A percentile compares a stretch with the other conserved stretches of the same genome.
Evolutionary conservation across 768 basidiomycete species (phyloP).

Genomic region (Leucosporidium yakuticum): DNA sequence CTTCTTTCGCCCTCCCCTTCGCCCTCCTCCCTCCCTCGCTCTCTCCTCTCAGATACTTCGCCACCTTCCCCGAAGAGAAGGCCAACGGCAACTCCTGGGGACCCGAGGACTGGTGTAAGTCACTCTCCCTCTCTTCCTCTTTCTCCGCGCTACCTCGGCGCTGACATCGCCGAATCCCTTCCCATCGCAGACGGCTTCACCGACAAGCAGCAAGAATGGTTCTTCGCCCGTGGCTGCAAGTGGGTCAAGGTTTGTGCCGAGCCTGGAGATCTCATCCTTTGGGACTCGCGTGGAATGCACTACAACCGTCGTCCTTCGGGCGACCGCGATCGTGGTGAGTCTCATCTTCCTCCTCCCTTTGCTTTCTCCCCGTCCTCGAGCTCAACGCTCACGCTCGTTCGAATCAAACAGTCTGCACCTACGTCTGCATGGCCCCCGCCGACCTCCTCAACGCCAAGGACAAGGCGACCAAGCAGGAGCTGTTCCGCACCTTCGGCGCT

Average conservation of each 20-base stretch:
- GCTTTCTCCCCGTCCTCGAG: no score
- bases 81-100: not conserved
- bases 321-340: not conserved
- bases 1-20: no score
- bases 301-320: slow-evolving; percentile 1
- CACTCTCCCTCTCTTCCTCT: not conserved
- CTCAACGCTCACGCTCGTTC: no score
- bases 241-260: slow-evolving; percentile 40
- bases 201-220: slow-evolving; percentile 40
- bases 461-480: slow-evolving; percentile 2
- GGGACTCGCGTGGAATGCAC: slow-evolving; percentile 27
- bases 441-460: slow-evolving; percentile 1
- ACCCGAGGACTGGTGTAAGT: slow-evolving; percentile 1
- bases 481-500: not conserved
- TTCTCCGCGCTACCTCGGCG: not conserved
- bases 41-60: slow-evolving; percentile 4
- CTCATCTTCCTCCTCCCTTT: no score
- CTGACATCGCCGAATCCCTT: not conserved
- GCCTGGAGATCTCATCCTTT: slow-evolving; percentile 43
- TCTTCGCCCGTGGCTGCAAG: slow-evolving; percentile 44
- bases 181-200: slow-evolving; percentile 1
- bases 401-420: not conserved
- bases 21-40: no score
- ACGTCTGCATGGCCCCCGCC: not conserved
- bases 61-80: slow-evolving; percentile 3